Percentiles rank a stretch among this genome's conserved stretches.
phyloP scores from a whole-genome alignment of 495 filamentous ascomycete species.

The Cercophora sp. region DNA sequence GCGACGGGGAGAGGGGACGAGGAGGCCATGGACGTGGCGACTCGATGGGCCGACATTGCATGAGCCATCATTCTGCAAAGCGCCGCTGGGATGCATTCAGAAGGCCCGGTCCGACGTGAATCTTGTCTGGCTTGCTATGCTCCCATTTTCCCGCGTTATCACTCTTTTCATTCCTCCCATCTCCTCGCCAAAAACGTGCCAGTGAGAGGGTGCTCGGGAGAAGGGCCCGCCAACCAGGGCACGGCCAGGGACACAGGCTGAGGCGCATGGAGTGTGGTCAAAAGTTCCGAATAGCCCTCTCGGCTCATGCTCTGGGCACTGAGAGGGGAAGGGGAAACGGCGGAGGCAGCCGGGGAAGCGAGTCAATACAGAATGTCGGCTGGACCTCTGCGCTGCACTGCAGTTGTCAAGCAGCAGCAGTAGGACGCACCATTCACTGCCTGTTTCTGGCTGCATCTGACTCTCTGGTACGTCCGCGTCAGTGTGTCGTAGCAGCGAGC shows the following conservation, averaged over 20 bases:
- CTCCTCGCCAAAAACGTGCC: neutral
- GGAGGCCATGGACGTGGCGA: conserved; percentile 3
- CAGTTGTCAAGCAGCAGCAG: neutral
- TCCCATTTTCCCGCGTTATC: neutral
- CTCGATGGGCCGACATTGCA: conserved; percentile 3
- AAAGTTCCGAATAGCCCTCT: conserved; percentile 2
- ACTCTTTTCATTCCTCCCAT: neutral
- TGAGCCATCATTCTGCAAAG: conserved; percentile 7
- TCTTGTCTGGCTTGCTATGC: neutral
- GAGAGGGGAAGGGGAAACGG: neutral
- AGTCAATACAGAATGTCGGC: neutral
- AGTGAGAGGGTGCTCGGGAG: neutral
- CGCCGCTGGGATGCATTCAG: conserved; percentile 6
- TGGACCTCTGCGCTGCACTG: neutral
- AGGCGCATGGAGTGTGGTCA: neutral
- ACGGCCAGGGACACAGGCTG: neutral
- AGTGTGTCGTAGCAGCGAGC: neutral
- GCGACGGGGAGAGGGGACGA: neutral
- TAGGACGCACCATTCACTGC: conserved; percentile 2
- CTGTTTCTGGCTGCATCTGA: neutral
- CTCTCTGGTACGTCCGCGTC: neutral
- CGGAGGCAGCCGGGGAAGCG: conserved; percentile 4
- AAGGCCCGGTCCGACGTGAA: conserved; percentile 11
- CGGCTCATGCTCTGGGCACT: neutral
- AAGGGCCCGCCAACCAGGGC: conserved; percentile 7